Base-by-base conservation (phyloP, 306 rosid genomes). In the Medicago lupulina region DNA sequence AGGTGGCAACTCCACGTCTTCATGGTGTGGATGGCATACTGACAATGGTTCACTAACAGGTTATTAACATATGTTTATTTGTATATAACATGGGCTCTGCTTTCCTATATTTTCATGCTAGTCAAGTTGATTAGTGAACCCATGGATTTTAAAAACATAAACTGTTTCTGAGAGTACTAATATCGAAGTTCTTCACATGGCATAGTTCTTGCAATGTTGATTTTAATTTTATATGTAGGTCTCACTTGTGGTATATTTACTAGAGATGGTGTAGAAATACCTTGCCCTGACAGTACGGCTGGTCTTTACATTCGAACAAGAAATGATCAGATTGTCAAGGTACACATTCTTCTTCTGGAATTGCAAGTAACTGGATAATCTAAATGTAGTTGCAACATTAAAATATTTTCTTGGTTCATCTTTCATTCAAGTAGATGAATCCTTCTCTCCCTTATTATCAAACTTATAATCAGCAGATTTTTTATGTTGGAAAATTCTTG, bases 21-120 rank as follows among this genome's bases (percentile, higher is more conserved):
- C 97, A 76, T 94, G 98, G 98, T 94, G 98, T 62, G 98, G 98
- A 38, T 92, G 97, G 98, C 98, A 94, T 77, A 90, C 96, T 51
- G 98, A 94, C 84, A 97, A 94, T 70, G 97, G 96, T 78, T 94
- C 98, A 47, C 86, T 94, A 76, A 94, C 98, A 94, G 98, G 98
- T 94, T 75, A 73, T 15, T 63, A 31, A 40, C 65, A 57, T 54
- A 57, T 67, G 11, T 18, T 46, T 46, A 54, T 80, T 68, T 40
- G 17, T 71, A 12, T 58, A 21, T 40, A 14, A 57, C 47, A 43
- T 46, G 62, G 58, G 34, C 5, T 75, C 51, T 71, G 39, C 36
- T 39, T 73, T 61, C 46, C 49, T 60, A 8, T 28, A 54, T 57
- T 64, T 43, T 58, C 60, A 31, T 31, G 36, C 64, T 53, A 31